Evolutionary conservation across 1,284 basidiomycete genomes (phyloP).

Genomic region (Sporisorium scitamineum): DNA sequence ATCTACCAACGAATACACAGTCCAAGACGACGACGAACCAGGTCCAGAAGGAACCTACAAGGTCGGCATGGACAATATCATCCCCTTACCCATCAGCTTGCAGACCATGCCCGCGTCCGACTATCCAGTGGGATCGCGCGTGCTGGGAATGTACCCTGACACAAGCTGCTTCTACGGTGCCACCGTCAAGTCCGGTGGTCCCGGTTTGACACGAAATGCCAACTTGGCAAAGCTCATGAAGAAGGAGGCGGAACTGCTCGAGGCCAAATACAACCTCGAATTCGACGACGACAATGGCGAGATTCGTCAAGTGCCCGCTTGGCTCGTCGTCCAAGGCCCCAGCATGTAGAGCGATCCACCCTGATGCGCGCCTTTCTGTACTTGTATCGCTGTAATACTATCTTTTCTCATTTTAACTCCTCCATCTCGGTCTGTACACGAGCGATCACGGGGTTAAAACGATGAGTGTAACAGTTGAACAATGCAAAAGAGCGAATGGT

Average conservation of each 20-base stretch:
- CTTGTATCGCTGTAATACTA: conserved; percentile 35
- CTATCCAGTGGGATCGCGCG: conserved; percentile 58
- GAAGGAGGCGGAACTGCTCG: conserved; percentile 58
- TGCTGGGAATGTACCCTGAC: conserved; percentile 68
- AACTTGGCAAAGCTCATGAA: conserved; percentile 44
- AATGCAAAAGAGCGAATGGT: background rate
- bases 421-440: background rate
- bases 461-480: background rate
- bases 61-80: conserved; percentile 54
- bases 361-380: conserved; percentile 7
- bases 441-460: background rate
- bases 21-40: conserved; percentile 50
- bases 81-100: conserved; percentile 61
- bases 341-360: conserved; percentile 13
- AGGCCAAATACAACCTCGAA: conserved; percentile 62
- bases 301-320: conserved; percentile 63
- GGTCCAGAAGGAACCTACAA: conserved; percentile 52
- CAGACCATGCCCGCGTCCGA: conserved; percentile 61
- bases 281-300: conserved; percentile 68
- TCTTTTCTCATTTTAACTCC: background rate
- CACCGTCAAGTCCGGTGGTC: conserved; percentile 64
- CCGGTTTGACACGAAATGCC: conserved; percentile 42
- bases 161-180: conserved; percentile 69
- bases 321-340: conserved; percentile 64
- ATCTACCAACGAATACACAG: conserved; percentile 45